These are phyloP conservation scores for Digitaria exilis DNA, from an alignment of 202 grass and related monocot species.

Conservation along the genomic window DNA sequence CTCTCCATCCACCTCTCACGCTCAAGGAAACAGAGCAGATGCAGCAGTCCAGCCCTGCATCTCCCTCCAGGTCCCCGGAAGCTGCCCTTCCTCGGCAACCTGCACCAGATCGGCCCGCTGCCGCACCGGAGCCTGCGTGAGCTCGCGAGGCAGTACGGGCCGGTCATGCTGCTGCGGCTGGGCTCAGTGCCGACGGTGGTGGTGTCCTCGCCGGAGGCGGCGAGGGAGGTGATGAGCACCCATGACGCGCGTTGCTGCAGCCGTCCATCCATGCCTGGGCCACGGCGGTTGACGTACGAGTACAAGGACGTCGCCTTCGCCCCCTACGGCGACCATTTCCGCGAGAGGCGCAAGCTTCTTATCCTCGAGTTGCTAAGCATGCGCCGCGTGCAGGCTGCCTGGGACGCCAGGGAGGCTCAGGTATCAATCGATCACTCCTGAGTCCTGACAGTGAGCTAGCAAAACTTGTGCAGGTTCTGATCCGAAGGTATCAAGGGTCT, in stretches of 20 bases:
- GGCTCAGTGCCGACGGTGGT: conserved; percentile 39
- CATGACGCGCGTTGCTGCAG: conserved; percentile 38
- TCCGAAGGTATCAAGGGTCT: no score
- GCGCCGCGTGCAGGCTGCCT: conserved; percentile 37
- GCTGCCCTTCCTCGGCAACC: conserved; percentile 52
- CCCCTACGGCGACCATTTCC: conserved; percentile 46
- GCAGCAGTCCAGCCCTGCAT: neutral
- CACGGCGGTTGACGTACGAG: conserved; percentile 20
- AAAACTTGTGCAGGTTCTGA: neutral
- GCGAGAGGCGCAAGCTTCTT: conserved; percentile 47
- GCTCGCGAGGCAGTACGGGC: conserved; percentile 42
- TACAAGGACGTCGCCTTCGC: conserved; percentile 41
- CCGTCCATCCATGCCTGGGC: conserved; percentile 10
- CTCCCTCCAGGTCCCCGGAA: conserved; percentile 40
- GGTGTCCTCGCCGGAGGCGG: conserved; percentile 47
- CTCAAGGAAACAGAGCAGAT: neutral
- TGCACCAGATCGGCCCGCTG: conserved; percentile 51
- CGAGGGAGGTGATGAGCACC: conserved; percentile 21
- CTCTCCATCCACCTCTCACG: neutral
- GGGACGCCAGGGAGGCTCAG: conserved; percentile 35
- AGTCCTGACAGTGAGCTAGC: neutral
- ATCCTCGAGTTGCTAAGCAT: conserved; percentile 42
- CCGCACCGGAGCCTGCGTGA: conserved; percentile 43
- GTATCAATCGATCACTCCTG: neutral
- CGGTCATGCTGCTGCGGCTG: conserved; percentile 53